These are phyloP conservation scores for Plantago major DNA, from an alignment of 257 asterid species.

Conservation along the genomic window DNA sequence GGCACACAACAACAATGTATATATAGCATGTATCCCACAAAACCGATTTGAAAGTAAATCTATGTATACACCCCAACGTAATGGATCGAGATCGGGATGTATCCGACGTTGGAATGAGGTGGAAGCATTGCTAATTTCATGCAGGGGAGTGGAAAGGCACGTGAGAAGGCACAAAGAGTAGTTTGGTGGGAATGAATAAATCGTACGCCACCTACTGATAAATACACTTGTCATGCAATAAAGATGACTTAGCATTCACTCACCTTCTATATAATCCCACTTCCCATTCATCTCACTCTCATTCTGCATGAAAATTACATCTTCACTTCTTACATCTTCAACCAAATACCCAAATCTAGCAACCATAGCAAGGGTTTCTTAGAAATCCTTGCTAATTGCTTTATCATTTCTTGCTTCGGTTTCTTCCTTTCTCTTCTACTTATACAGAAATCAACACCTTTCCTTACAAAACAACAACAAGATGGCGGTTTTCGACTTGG, in stretches of 20 bases:
- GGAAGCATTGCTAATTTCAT: slow-evolving; percentile 10
- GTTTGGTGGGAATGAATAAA: slow-evolving; percentile 42
- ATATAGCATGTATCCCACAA: too few species aligned
- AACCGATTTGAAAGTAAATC: too few species aligned
- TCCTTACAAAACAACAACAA: not conserved
- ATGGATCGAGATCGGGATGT: too few species aligned
- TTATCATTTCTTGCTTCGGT: not conserved
- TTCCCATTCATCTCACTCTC: slow-evolving; percentile 6
- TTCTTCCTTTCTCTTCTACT: too few species aligned
- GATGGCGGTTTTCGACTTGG: slow-evolving; percentile 38
- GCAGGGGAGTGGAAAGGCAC: slow-evolving; percentile 32
- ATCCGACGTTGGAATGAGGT: slow-evolving; percentile 15
- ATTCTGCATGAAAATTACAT: slow-evolving; percentile 2
- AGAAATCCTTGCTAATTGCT: slow-evolving; percentile 9
- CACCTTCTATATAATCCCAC: slow-evolving; percentile 15
- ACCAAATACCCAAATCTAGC: not conserved
- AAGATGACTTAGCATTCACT: slow-evolving; percentile 19
- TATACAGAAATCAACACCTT: too few species aligned
- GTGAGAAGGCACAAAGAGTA: slow-evolving; percentile 22
- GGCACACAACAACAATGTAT: too few species aligned
- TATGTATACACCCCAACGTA: too few species aligned
- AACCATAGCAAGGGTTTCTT: slow-evolving; percentile 21
- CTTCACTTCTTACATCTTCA: not conserved
- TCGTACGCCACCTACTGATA: slow-evolving; percentile 46
- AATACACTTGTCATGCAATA: slow-evolving; percentile 44